Percentiles rank a stretch among this genome's conserved stretches.
Evolutionary conservation across 179 eudicot species (phyloP).

Genomic region (Dionaea muscipula): DNA sequence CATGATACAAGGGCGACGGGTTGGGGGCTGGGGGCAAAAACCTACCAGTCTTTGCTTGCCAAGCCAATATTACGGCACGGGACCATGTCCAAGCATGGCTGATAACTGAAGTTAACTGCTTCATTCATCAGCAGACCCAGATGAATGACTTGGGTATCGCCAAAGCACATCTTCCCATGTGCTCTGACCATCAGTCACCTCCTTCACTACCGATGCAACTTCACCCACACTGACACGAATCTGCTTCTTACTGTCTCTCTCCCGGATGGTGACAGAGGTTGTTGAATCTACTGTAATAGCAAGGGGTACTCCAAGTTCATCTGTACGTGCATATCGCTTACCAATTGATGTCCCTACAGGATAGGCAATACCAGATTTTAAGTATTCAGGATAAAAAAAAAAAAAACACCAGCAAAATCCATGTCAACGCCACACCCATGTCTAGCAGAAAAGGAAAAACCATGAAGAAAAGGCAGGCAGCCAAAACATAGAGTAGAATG

Average conservation of each 20-base stretch:
- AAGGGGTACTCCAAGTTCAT: conserved; percentile 82
- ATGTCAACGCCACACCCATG: background rate
- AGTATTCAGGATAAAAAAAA: background rate
- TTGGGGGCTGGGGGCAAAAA: too few relatives aligned
- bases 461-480: background rate
- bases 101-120: background rate
- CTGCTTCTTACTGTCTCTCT: conserved; percentile 82
- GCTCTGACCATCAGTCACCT: conserved; percentile 61
- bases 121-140: conserved; percentile 11
- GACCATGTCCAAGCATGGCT: too few relatives aligned
- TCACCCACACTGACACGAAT: conserved; percentile 62
- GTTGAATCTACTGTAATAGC: conserved; percentile 77
- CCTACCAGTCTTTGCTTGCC: too few relatives aligned
- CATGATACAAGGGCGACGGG: too few relatives aligned
- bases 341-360: conserved; percentile 76
- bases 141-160: conserved; percentile 62
- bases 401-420: background rate
- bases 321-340: conserved; percentile 83
- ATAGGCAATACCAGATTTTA: conserved; percentile 1
- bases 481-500: too few relatives aligned
- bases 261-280: conserved; percentile 60
- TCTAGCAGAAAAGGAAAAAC: background rate
- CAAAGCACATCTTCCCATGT: conserved; percentile 64
- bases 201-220: conserved; percentile 62
- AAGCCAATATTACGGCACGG: too few relatives aligned